Percentiles rank a stretch among this genome's conserved stretches.
phyloP scores from a whole-genome alignment of 2,329 filamentous ascomycete species.

The Monilinia fructigena region DNA sequence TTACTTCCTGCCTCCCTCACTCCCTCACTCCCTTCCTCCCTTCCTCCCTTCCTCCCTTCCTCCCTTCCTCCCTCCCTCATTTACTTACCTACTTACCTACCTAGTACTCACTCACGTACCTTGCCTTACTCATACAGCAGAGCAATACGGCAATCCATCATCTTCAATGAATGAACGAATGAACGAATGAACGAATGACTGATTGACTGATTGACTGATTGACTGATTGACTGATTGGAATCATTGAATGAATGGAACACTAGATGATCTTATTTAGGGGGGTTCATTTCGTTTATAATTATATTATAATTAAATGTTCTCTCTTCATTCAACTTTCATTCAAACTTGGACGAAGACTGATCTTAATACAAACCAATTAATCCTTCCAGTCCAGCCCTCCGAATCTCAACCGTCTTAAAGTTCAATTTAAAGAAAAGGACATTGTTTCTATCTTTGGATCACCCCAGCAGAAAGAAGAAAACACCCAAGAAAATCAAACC shows the following conservation, averaged over 20 bases:
- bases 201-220: too few species aligned
- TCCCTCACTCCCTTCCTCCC: too few species aligned
- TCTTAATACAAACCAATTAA: conserved; percentile 2
- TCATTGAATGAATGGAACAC: conserved; percentile 16
- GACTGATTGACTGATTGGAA: not conserved
- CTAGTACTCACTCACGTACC: too few species aligned
- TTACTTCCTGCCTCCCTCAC: too few species aligned
- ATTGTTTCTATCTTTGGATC: conserved; percentile 18
- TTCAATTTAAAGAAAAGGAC: not conserved
- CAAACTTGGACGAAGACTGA: conserved; percentile 4
- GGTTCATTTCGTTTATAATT: conserved; percentile 16
- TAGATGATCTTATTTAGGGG: not conserved
- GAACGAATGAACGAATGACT: too few species aligned
- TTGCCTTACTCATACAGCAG: too few species aligned
- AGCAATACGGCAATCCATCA: too few species aligned
- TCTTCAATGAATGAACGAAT: too few species aligned
- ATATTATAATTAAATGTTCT: not conserved
- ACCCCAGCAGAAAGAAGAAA: not conserved
- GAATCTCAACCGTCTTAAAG: conserved; percentile 6
- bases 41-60: too few species aligned
- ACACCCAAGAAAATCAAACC: conserved; percentile 5
- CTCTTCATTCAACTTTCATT: not conserved
- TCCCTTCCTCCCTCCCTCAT: too few species aligned
- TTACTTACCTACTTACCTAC: too few species aligned
- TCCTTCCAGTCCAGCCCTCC: conserved; percentile 3